These are phyloP conservation scores for Mycena metata DNA, from an alignment of 768 basidiomycete genomes.

Conservation along the genomic window DNA sequence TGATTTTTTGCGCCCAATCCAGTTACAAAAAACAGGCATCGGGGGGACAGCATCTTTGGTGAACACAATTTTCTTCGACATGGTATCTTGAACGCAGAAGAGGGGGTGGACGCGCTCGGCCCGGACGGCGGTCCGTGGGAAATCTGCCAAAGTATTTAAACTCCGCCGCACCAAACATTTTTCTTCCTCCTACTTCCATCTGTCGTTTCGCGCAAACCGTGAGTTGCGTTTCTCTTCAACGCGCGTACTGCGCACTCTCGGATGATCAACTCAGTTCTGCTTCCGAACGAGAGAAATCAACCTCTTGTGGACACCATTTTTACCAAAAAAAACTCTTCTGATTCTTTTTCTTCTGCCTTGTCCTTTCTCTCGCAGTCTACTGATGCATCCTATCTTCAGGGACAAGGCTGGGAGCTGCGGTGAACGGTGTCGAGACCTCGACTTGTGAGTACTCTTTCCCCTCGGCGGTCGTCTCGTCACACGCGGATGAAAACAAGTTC, in stretches of 20 bases:
- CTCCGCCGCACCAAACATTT: not conserved
- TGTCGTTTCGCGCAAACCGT: not conserved
- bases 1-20: not conserved
- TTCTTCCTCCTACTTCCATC: not conserved
- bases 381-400: slow-evolving; percentile 1
- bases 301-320: slow-evolving; percentile 35
- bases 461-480: not conserved
- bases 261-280: slow-evolving; percentile 36
- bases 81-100: not conserved
- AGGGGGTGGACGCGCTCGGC: not conserved
- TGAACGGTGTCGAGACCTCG: not conserved
- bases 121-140: not conserved
- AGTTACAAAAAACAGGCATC: slow-evolving; percentile 34
- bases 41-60: slow-evolving; percentile 36
- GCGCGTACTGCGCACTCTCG: slow-evolving; percentile 6
- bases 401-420: not conserved
- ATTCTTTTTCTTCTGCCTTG: slow-evolving; percentile 5
- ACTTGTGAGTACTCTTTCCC: slow-evolving; percentile 11
- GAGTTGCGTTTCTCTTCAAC: not conserved
- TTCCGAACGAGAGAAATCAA: slow-evolving; percentile 37
- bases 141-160: not conserved
- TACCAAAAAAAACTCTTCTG: slow-evolving; percentile 28
- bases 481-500: slow-evolving; percentile 31
- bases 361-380: not conserved
- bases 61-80: slow-evolving; percentile 38